Evolutionary conservation across 169 alveolate genomes (phyloP).

Genomic region (Plasmodium billcollinsi): DNA sequence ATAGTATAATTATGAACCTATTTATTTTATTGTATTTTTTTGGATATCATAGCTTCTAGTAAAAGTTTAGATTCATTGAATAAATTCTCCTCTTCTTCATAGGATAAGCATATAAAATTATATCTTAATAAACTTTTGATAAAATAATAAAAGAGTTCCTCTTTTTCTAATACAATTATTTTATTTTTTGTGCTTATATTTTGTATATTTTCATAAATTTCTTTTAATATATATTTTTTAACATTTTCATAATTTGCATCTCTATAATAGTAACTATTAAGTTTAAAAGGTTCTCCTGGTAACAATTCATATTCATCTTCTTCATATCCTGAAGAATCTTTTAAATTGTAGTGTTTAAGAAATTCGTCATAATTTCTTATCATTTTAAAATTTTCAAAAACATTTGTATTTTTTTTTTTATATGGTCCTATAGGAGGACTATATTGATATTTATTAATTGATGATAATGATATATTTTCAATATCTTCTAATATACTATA

Average conservation of each 20-base stretch:
- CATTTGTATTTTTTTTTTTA: not conserved
- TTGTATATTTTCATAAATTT: not conserved
- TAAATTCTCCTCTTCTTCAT: not conserved
- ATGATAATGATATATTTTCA: too few species aligned
- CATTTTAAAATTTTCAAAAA: conserved; percentile 1
- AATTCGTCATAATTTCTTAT: not conserved
- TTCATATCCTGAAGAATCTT: not conserved
- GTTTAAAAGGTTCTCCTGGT: not conserved
- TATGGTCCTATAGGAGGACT: too few species aligned
- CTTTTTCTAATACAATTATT: not conserved
- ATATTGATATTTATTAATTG: too few species aligned
- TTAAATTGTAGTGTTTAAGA: not conserved
- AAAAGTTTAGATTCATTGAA: not conserved
- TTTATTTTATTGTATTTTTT: not conserved
- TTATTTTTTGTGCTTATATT: not conserved
- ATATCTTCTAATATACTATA: too few species aligned
- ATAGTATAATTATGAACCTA: too few species aligned
- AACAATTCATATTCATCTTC: not conserved
- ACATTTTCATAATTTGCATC: not conserved
- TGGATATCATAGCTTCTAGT: not conserved
- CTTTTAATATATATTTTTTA: not conserved
- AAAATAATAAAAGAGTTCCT: not conserved
- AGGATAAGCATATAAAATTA: not conserved
- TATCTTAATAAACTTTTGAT: not conserved
- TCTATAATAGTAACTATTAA: not conserved